These are phyloP conservation scores for Saksenaea oblongispora DNA, from an alignment of 371 early-diverging fungal genomes.

Conservation along the genomic window DNA sequence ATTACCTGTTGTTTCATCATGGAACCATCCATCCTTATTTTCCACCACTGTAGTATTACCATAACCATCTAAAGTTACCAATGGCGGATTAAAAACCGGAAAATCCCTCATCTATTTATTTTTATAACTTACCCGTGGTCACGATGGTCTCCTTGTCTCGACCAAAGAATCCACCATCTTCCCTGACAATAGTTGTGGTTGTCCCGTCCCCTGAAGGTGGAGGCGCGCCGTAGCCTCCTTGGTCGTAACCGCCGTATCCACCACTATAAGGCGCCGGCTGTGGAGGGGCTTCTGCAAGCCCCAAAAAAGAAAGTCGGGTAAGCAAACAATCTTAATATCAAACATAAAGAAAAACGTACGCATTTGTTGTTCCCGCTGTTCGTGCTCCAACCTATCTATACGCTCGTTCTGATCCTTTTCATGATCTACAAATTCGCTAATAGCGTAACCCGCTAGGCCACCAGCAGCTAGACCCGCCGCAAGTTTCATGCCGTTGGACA, in stretches of 20 bases:
- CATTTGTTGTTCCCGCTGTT: slow-evolving; percentile 28
- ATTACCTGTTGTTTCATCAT: slow-evolving; percentile 28
- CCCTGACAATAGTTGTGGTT: slow-evolving; percentile 39
- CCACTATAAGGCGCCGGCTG: slow-evolving; percentile 7
- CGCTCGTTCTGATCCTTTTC: slow-evolving; percentile 38
- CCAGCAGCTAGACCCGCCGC: slow-evolving; percentile 45
- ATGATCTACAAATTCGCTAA: slow-evolving; percentile 44
- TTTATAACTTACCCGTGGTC: slow-evolving; percentile 19
- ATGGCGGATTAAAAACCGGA: slow-evolving; percentile 7
- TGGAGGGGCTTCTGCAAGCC: slow-evolving; percentile 7
- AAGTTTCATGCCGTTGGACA: slow-evolving; percentile 45
- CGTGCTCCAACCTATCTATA: slow-evolving; percentile 24
- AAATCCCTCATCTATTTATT: not conserved
- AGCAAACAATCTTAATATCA: not conserved
- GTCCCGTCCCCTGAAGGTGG: slow-evolving; percentile 14
- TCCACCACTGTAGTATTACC: slow-evolving; percentile 32
- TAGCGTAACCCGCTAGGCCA: slow-evolving; percentile 41
- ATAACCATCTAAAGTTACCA: slow-evolving; percentile 26
- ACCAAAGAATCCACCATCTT: slow-evolving; percentile 43
- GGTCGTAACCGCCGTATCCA: slow-evolving; percentile 2
- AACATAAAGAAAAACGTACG: not conserved
- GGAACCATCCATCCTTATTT: slow-evolving; percentile 35
- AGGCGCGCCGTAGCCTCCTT: slow-evolving; percentile 11
- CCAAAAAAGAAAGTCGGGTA: not conserved
- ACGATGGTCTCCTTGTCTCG: slow-evolving; percentile 36